Evolutionary conservation across 495 filamentous ascomycete species (phyloP).

Genomic region (Neurospora intermedia): DNA sequence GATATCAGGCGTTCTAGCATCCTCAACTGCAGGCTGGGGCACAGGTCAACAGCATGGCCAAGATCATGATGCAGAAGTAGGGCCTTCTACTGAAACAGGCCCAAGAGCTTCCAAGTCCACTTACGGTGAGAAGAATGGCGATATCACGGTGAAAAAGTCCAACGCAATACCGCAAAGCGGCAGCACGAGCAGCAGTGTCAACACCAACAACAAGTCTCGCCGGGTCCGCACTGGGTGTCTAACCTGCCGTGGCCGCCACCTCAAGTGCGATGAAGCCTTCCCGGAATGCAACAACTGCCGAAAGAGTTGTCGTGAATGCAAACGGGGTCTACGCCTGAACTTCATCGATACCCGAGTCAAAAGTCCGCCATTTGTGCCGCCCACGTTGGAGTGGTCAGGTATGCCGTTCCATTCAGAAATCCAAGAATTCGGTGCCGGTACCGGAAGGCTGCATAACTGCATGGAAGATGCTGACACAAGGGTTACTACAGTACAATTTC

Average conservation of each 20-base stretch:
- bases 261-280: constrained; percentile 66
- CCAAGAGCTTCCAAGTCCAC: not conserved
- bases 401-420: constrained; percentile 8
- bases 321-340: constrained; percentile 79
- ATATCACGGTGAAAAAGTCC: constrained; percentile 1
- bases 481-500: constrained; percentile 47
- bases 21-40: not conserved
- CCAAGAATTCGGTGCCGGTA: not conserved
- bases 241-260: constrained; percentile 61
- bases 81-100: not conserved
- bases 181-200: constrained; percentile 12
- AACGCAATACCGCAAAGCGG: not conserved
- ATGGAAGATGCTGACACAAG: constrained; percentile 3
- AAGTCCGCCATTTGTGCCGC: constrained; percentile 53
- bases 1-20: not conserved
- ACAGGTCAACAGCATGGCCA: not conserved
- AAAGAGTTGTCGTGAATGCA: constrained; percentile 78
- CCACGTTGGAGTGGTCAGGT: constrained; percentile 57
- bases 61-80: not conserved
- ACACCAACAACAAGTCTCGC: constrained; percentile 44
- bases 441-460: not conserved
- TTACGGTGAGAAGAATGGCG: constrained; percentile 8
- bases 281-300: constrained; percentile 78
- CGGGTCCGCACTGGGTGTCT: constrained; percentile 68
- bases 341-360: constrained; percentile 79